phyloP scores from a whole-genome alignment of 1,139 yeast species.

The Yamadazyma friedrichii region DNA sequence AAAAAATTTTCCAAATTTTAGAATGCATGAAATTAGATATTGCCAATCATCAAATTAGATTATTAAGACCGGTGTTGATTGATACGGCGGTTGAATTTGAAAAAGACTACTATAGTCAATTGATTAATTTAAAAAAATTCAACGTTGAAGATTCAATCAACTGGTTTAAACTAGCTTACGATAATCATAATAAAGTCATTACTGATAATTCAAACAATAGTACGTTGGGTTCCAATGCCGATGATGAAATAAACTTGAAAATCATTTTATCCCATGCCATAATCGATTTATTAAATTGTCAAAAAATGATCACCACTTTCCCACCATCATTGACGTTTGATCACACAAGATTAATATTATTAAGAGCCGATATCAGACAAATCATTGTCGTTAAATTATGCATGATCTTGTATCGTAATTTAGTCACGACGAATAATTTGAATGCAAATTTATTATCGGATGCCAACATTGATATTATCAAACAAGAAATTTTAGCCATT shows the following conservation, averaged over 20 bases:
- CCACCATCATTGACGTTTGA: slow-evolving; percentile 89
- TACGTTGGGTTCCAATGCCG: neutral
- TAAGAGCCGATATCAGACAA: slow-evolving; percentile 85
- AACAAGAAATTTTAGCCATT: slow-evolving; percentile 69
- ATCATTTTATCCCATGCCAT: slow-evolving; percentile 48
- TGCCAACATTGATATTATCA: slow-evolving; percentile 33
- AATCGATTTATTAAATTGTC: slow-evolving; percentile 66
- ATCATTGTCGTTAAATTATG: slow-evolving; percentile 79
- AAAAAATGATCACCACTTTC: slow-evolving; percentile 79
- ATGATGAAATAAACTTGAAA: slow-evolving; percentile 20
- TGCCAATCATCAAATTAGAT: slow-evolving; percentile 90
- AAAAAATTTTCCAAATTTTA: slow-evolving; percentile 76
- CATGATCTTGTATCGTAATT: slow-evolving; percentile 67
- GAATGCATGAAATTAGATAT: slow-evolving; percentile 97
- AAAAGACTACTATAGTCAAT: slow-evolving; percentile 77
- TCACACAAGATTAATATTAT: slow-evolving; percentile 71
- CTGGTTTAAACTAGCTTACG: slow-evolving; percentile 55
- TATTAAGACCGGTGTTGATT: slow-evolving; percentile 77
- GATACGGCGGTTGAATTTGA: slow-evolving; percentile 93
- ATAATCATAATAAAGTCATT: slow-evolving; percentile 20
- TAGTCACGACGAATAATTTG: slow-evolving; percentile 45
- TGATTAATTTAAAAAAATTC: slow-evolving; percentile 64
- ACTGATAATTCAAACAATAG: slow-evolving; percentile 1
- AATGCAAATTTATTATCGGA: slow-evolving; percentile 24
- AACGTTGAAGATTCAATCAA: slow-evolving; percentile 63